Conservation (phyloP, 345 rosid genomes). For the Geranium brycei region DNA sequence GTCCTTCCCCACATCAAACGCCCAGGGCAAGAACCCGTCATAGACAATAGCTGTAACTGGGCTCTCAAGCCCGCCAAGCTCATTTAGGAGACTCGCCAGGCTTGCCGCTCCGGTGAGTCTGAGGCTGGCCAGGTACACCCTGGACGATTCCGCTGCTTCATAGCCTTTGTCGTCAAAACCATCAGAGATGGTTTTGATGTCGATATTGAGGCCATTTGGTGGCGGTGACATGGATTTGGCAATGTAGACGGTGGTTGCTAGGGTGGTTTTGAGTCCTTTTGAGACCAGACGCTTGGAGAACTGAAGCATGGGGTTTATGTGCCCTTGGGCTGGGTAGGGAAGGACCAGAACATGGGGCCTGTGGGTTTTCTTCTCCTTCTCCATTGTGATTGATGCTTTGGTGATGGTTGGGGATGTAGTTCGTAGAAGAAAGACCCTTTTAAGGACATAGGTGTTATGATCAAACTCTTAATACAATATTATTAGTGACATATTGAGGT, state of each 20-base stretch:
- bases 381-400: not conserved
- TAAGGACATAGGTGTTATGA: no score
- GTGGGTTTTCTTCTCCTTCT: not conserved
- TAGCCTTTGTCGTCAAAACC: constrained; percentile 22
- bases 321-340: constrained; percentile 24
- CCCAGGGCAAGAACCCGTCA: constrained; percentile 26
- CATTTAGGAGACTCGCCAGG: constrained; percentile 11
- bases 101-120: constrained; percentile 13
- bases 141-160: constrained; percentile 6
- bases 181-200: constrained; percentile 23
- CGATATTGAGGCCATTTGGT: not conserved
- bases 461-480: no score
- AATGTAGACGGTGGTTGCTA: constrained; percentile 13
- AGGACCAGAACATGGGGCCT: constrained; percentile 16
- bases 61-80: constrained; percentile 1
- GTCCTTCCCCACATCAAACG: constrained; percentile 22
- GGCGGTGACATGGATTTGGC: constrained; percentile 4
- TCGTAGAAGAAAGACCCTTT: no score
- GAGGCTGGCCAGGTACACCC: constrained; percentile 4
- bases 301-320: constrained; percentile 23
- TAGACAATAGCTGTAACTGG: constrained; percentile 14
- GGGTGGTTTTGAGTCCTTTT: constrained; percentile 18
- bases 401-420: no score
- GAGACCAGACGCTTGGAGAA: constrained; percentile 25
- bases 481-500: no score